Conservation (phyloP, 306 rosid species). For the Acacia melanoxylon region DNA sequence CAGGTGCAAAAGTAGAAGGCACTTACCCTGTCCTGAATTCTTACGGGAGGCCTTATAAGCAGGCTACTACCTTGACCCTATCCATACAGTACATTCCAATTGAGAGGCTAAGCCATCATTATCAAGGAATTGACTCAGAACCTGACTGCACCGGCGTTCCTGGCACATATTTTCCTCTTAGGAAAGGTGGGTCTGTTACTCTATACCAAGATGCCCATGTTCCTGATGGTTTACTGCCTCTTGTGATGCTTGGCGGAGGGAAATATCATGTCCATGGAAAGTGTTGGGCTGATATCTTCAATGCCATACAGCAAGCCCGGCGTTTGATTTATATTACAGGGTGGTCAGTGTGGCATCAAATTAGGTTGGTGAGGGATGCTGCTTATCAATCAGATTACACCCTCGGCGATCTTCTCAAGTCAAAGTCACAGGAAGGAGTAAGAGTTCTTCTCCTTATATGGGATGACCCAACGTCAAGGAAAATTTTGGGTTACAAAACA, state of each 20-base stretch:
- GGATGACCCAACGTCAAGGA: slow-evolving; percentile 98
- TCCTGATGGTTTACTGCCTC: slow-evolving; percentile 66
- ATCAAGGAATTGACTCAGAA: slow-evolving; percentile 84
- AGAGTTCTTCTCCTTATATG: slow-evolving; percentile 95
- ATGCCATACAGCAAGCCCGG: slow-evolving; percentile 70
- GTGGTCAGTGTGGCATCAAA: slow-evolving; percentile 97
- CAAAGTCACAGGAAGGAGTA: slow-evolving; percentile 94
- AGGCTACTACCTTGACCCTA: slow-evolving; percentile 62
- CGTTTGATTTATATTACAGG: slow-evolving; percentile 87
- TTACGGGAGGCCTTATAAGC: slow-evolving; percentile 84
- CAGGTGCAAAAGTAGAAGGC: slow-evolving; percentile 71
- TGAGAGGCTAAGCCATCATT: slow-evolving; percentile 61
- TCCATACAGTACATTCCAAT: slow-evolving; percentile 86
- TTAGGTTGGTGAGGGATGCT: slow-evolving; percentile 70
- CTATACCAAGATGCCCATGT: slow-evolving; percentile 96
- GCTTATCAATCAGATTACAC: slow-evolving; percentile 39
- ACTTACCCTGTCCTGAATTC: slow-evolving; percentile 64
- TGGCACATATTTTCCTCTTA: slow-evolving; percentile 88
- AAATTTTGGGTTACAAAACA: slow-evolving; percentile 76
- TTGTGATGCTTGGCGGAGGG: slow-evolving; percentile 65
- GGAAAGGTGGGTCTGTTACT: slow-evolving; percentile 83
- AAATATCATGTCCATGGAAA: slow-evolving; percentile 68
- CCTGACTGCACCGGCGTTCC: slow-evolving; percentile 86
- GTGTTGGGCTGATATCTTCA: slow-evolving; percentile 85
- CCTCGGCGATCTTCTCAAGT: slow-evolving; percentile 83